Conservation (phyloP, 2,329 filamentous ascomycete genomes). For the Remersonia thermophila region DNA sequence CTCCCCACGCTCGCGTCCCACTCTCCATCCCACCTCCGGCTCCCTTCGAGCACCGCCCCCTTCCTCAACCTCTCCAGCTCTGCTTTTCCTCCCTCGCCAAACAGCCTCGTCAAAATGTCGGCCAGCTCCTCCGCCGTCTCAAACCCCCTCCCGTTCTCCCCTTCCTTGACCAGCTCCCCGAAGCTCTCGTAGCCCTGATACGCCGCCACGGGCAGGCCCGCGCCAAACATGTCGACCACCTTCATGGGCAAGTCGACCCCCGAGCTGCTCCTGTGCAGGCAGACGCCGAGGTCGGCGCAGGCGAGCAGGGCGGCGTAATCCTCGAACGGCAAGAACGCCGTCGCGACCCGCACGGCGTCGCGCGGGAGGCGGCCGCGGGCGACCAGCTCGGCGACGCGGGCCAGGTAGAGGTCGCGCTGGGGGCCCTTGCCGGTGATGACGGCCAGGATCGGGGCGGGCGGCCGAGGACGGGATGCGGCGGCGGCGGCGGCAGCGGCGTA, state of each 20-base stretch:
- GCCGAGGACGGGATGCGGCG: conserved; percentile 24
- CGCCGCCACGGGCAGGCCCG: conserved; percentile 78
- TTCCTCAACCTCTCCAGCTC: conserved; percentile 49
- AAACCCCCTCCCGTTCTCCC: conserved; percentile 78
- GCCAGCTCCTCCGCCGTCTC: conserved; percentile 55
- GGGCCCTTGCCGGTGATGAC: conserved; percentile 95
- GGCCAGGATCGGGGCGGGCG: conserved; percentile 55
- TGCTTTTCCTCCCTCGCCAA: conserved; percentile 35
- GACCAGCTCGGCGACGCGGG: conserved; percentile 49
- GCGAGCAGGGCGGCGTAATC: conserved; percentile 80
- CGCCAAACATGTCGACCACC: conserved; percentile 97
- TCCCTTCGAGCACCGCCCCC: conserved; percentile 64
- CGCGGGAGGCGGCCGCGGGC: conserved; percentile 46
- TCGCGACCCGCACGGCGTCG: conserved; percentile 54
- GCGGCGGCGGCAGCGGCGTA: conserved; percentile 44
- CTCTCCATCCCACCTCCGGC: conserved; percentile 76
- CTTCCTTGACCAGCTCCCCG: conserved; percentile 78
- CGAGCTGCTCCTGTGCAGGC: conserved; percentile 83
- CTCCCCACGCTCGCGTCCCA: conserved; percentile 76
- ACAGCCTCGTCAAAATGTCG: conserved; percentile 49
- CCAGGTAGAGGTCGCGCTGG: conserved; percentile 63
- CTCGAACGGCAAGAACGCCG: conserved; percentile 71
- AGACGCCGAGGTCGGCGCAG: conserved; percentile 79
- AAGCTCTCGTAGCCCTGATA: conserved; percentile 83
- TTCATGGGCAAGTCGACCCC: conserved; percentile 98